These are phyloP conservation scores for Lagenidium sp. DNA, from an alignment of 352 stramenopile genomes.

Conservation along the genomic window DNA sequence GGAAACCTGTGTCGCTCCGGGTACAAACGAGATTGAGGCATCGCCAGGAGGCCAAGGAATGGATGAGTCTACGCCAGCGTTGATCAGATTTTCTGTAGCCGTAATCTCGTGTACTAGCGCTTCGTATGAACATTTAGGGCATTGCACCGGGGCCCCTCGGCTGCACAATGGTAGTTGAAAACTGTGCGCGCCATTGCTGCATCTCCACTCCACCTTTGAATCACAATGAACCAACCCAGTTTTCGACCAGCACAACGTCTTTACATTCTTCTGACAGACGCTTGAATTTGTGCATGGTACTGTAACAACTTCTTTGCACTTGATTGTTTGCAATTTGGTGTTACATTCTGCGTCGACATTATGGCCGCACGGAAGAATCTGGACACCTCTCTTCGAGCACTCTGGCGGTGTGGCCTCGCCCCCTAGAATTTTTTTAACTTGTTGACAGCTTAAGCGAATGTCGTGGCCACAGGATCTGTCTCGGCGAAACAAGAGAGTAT, in stretches of 20 bases:
- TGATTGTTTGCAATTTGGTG: constrained; percentile 16
- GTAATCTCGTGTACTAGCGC: constrained; percentile 21
- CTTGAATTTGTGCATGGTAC: constrained; percentile 56
- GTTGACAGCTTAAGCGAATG: not conserved
- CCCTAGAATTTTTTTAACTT: not conserved
- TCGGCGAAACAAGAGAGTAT: constrained; percentile 26
- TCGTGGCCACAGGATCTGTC: constrained; percentile 43
- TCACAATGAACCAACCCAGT: constrained; percentile 22
- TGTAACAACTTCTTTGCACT: constrained; percentile 25
- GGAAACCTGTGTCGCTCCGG: constrained; percentile 6
- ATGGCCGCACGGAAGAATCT: constrained; percentile 31
- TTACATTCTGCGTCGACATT: constrained; percentile 28
- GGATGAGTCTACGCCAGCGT: not conserved
- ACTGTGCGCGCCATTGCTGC: constrained; percentile 18
- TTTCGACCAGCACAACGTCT: constrained; percentile 9
- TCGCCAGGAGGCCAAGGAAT: constrained; percentile 11
- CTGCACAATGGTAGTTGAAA: constrained; percentile 37
- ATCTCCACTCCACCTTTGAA: constrained; percentile 30
- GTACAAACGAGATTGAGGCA: too few species aligned
- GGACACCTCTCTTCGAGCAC: constrained; percentile 21
- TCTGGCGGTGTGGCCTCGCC: not conserved
- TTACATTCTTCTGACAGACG: constrained; percentile 24
- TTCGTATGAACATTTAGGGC: constrained; percentile 31
- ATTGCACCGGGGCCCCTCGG: constrained; percentile 33
- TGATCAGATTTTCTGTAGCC: not conserved